These are phyloP conservation scores for Acacia crassicarpa DNA, from an alignment of 306 rosid genomes.

Conservation along the genomic window DNA sequence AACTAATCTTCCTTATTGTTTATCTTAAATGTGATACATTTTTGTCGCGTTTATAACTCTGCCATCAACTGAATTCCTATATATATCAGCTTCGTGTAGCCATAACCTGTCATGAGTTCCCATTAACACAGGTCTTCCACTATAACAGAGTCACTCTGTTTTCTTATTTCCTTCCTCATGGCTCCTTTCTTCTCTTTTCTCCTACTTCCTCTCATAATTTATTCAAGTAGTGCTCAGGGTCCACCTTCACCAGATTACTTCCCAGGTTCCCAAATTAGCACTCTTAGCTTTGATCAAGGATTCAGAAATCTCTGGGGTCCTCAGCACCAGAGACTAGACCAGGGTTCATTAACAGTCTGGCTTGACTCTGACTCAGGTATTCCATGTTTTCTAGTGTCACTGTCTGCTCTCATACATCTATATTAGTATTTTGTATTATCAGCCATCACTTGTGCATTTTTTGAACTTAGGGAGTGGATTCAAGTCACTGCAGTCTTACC, in stretches of 20 bases:
- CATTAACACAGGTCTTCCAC: constrained; percentile 31
- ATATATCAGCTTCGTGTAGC: constrained; percentile 47
- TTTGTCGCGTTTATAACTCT: constrained; percentile 53
- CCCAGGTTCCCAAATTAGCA: constrained; percentile 56
- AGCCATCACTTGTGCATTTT: not conserved
- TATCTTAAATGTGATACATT: constrained; percentile 24
- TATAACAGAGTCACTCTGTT: constrained; percentile 47
- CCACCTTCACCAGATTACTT: constrained; percentile 91
- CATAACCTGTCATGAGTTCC: constrained; percentile 31
- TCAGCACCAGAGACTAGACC: constrained; percentile 74
- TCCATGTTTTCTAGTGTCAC: not conserved
- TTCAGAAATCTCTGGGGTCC: constrained; percentile 84
- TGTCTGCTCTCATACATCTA: not conserved
- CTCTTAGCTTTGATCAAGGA: constrained; percentile 62
- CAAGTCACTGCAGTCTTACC: constrained; percentile 68
- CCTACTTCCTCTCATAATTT: constrained; percentile 29
- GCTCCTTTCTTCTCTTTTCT: constrained; percentile 42
- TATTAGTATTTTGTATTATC: not conserved
- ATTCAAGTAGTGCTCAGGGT: constrained; percentile 52
- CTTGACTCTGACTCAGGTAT: constrained; percentile 81
- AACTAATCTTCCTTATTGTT: constrained; percentile 19
- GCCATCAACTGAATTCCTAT: constrained; percentile 51
- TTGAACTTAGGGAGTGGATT: constrained; percentile 79
- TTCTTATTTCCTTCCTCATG: constrained; percentile 29
- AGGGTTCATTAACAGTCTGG: constrained; percentile 64